Conservation (phyloP, 257 asterid species). For the Mentha longifolia region DNA sequence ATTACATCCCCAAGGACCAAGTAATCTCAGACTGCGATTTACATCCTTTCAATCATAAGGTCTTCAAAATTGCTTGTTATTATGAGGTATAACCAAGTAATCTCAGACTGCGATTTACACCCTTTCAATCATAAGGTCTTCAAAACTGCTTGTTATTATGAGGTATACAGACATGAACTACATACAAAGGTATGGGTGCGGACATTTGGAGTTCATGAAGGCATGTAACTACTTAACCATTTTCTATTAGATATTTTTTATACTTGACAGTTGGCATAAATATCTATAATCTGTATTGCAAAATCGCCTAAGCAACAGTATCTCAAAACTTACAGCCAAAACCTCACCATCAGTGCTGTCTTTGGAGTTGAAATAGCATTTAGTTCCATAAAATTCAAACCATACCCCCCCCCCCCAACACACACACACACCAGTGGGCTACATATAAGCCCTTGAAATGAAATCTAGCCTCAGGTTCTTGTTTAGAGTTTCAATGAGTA, state of each 20-base stretch:
- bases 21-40: background rate
- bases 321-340: constrained; percentile 6
- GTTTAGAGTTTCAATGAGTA: constrained; percentile 4
- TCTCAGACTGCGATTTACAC: background rate
- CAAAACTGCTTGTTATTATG: background rate
- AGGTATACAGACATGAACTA: background rate
- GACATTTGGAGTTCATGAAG: constrained; percentile 5
- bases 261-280: background rate
- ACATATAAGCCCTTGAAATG: background rate
- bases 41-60: background rate
- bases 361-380: constrained; percentile 1
- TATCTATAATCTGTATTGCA: background rate
- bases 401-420: background rate
- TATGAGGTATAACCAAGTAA: background rate
- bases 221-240: background rate
- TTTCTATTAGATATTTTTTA: background rate
- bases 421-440: background rate
- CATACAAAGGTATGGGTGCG: background rate
- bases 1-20: background rate
- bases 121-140: background rate
- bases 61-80: background rate
- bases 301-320: background rate
- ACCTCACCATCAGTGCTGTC: background rate
- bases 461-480: background rate
- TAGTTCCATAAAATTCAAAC: background rate